A percentile compares a stretch with the other conserved stretches of the same genome.
These are phyloP conservation scores for Solanum sejunctum DNA, from an alignment of 257 asterid genomes.

Conservation along the genomic window DNA sequence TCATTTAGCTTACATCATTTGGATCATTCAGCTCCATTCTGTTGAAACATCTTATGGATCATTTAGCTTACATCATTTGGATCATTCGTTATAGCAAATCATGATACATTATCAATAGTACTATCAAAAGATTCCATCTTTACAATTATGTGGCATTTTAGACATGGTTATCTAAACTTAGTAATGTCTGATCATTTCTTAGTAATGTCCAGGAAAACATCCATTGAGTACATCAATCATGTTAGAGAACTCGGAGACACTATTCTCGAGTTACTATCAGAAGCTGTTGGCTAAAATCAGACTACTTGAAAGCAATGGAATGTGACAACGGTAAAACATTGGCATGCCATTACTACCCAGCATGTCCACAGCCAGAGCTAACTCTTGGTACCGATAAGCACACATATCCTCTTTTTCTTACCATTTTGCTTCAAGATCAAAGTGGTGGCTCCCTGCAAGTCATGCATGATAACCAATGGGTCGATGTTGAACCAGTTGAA, in stretches of 20 bases:
- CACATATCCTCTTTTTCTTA: slow-evolving; percentile 44
- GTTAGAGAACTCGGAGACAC: slow-evolving; percentile 23
- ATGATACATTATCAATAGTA: too few relatives aligned
- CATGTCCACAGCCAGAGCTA: slow-evolving; percentile 63
- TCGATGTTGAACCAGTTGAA: slow-evolving; percentile 30
- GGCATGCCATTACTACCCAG: slow-evolving; percentile 49
- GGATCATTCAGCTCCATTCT: too few relatives aligned
- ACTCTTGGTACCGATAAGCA: slow-evolving; percentile 51
- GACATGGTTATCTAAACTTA: not conserved
- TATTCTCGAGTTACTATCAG: slow-evolving; percentile 37
- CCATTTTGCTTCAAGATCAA: slow-evolving; percentile 37
- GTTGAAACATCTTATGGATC: too few relatives aligned
- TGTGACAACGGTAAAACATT: slow-evolving; percentile 23
- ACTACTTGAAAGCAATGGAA: slow-evolving; percentile 21
- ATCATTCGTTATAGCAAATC: too few relatives aligned
- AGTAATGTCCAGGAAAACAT: slow-evolving; percentile 22
- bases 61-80: too few relatives aligned
- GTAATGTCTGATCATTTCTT: not conserved
- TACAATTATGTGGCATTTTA: too few relatives aligned
- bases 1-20: too few relatives aligned
- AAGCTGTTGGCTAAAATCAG: slow-evolving; percentile 49
- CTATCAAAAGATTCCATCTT: too few relatives aligned
- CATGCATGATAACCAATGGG: slow-evolving; percentile 35
- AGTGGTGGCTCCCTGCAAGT: slow-evolving; percentile 55
- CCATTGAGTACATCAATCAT: slow-evolving; percentile 24